Base-by-base conservation (phyloP, 352 stramenopile genomes). In the Phytophthora melonis region DNA sequence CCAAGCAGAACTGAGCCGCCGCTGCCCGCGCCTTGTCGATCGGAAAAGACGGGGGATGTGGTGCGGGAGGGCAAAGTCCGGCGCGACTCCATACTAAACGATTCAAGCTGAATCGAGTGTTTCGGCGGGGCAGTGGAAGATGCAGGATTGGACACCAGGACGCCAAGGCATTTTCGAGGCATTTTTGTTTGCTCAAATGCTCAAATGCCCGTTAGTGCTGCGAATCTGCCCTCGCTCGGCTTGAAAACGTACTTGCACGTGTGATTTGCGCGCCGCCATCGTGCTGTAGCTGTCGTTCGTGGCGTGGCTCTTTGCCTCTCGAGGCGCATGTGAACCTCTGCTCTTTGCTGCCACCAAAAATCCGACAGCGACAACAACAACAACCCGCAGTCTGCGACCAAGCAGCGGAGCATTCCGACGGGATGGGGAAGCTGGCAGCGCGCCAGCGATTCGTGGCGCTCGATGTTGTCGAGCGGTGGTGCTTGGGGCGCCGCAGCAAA, bases 401-500 rank as follows among this genome's bases (percentile, higher is more conserved):
- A 65, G 63, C 50, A 59, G 57, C 58, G 25, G 25, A 59, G 41
- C 58, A 63, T 73, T 73, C 64, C 52, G 70, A 69, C 47, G 47
- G 32, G 70, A 77, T 77, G 70, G 70, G 70, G 63, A 67, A 56
- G 27, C 55, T 65, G 54, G 45, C 58, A 50, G 49, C 25, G 13
- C 32, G 39, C 34, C 19, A 45, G 25, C 50, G 30, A 65, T 64
- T 60, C n/a, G 45, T 63, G 60, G 68, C 50, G 34, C 16, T 60
- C 30, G 66, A 49, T 49, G 50, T 41, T 54, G 50, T 21, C 54
- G 39, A 56, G 36, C 53, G 53, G 36, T 66, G 61, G 41, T 74
- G 67, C 67, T 74, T 74, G 60, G 67, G 30, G 59, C 21, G 45
- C 21, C 50, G 68, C 63, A 57, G 63, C 68, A 75, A 61, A 76